Base-by-base conservation (phyloP, 2,329 filamentous ascomycete genomes). In the Penicillium aurantiogriseum region DNA sequence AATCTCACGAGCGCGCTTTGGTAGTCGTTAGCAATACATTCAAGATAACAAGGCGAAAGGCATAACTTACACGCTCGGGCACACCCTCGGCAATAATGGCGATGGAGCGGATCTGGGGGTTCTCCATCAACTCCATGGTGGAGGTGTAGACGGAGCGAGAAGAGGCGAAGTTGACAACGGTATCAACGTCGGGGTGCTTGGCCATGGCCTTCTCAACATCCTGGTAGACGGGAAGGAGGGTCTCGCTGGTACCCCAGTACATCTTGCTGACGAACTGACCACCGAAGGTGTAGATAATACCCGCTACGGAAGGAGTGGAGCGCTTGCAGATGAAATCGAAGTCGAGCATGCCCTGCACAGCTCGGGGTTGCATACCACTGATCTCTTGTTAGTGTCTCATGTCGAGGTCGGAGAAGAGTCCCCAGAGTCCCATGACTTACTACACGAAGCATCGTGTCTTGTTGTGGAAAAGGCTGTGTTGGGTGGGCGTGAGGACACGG, bases 271-370 rank as follows among this genome's bases (percentile, higher is more conserved):
- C 94, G 87, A 99, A 99, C 82, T 99, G 94, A 69, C 94, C 94
- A 77, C 94, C 94, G 75, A 99, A 99, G 71, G 94, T 97, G 85
- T 99, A 99, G 85, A 99, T 97, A 81, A 99, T 97, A 76, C 92
- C 94, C 67, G 94, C 94, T 58, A 99, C 94, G 58, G 94, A 99
- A 65, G 94, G 94, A 60, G 90, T 95, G 76, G 88, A 85, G 73
- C 94, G 91, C 88, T 97, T 97, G 92, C 94, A 99, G 82, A 99
- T 99, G 86, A 97, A 99, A 85, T 99, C 94, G 79, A 99, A 99
- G 80, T 99, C 94, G 77, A 99, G 90, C 89, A 92, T 92, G 77
- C 89, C 89, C 82, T 92, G 90, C 67, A 92, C 90, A 69, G 90
- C 90, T 78, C 92, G 88, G 74, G 94, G 93, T 83, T 99, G 94